A percentile compares a stretch with the other conserved stretches of the same genome.
phyloP scores from a whole-genome alignment of 495 filamentous ascomycete genomes.

The Podospora pseudoanserina region DNA sequence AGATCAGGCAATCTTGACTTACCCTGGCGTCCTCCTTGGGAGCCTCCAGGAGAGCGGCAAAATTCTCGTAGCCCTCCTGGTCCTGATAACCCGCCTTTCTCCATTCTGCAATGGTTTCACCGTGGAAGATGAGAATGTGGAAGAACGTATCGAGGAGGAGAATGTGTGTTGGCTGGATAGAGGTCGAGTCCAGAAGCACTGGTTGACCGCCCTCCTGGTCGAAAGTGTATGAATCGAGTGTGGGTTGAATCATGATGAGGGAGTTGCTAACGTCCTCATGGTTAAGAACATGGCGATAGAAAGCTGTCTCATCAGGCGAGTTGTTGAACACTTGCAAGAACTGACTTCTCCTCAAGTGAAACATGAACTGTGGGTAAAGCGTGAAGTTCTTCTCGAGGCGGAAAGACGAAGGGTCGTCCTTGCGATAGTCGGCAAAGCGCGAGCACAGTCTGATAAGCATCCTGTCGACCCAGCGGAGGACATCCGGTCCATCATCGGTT shows the following conservation, averaged over 20 bases:
- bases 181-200: slow-evolving; percentile 91
- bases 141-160: slow-evolving; percentile 98
- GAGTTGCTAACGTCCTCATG: slow-evolving; percentile 97
- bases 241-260: slow-evolving; percentile 98
- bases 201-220: slow-evolving; percentile 88
- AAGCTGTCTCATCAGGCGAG: slow-evolving; percentile 97
- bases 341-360: slow-evolving; percentile 93
- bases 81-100: slow-evolving; percentile 97
- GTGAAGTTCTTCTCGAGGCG: slow-evolving; percentile 99
- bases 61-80: slow-evolving; percentile 97
- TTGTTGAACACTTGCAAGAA: slow-evolving; percentile 99
- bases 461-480: slow-evolving; percentile 95
- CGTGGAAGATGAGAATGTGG: slow-evolving; percentile 99
- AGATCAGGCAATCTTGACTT: slow-evolving; percentile 32
- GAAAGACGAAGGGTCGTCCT: slow-evolving; percentile 98
- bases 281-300: slow-evolving; percentile 94
- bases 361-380: slow-evolving; percentile 99
- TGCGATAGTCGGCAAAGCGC: slow-evolving; percentile 95
- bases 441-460: slow-evolving; percentile 98
- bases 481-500: slow-evolving; percentile 98
- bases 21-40: slow-evolving; percentile 98
- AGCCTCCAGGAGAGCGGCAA: slow-evolving; percentile 79
- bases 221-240: slow-evolving; percentile 94
- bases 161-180: slow-evolving; percentile 91
- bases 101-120: slow-evolving; percentile 97